Evolutionary conservation across 208 protist genomes (phyloP), one percentile per base, ranked within the genome.

Genomic region (Acanthamoeba royreba): DNA sequence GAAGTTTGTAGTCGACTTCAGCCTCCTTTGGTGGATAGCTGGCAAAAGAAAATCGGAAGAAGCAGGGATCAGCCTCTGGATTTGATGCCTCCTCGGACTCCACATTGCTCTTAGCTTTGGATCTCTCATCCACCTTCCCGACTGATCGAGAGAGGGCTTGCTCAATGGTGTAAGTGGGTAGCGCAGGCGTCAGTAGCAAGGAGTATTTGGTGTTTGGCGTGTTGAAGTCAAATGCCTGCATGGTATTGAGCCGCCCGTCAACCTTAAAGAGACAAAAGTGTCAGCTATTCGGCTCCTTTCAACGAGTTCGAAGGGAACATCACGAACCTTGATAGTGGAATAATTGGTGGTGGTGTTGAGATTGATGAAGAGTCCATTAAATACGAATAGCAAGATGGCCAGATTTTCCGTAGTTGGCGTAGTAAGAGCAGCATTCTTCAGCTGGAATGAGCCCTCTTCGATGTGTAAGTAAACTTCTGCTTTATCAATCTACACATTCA

Each of bases 201-300:
- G 79, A 58, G 19, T 63, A 87, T 55, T 87, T 87, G 79, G 79
- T 87, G n/a, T 87, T 55, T n/a, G 45, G 45, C 52, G 79, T 87
- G 45, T 87, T 43, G 52, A 87, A 87, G 43, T 87, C 79, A 28
- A 58, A 87, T 8, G 79, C 79, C 33, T 87, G 79, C 79, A 87
- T 87, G 0, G 79, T 87, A 33, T 55, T 40, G 13, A 87, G 79
- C 79, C 52, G 45, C 33, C 79, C 79, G 28, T 87, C 79, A 40
- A 87, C 49, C 74, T 86, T n/a, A n/a, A n/a, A n/a, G n/a, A n/a
- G 25, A 52, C 13, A 86, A 45, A n/a, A 3, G 49, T 4, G 43
- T 46, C 9, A 83, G 72, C 43, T 0, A 19, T 1, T 1, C 17
- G n/a, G n/a, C n/a, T 3, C 49, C 7, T 11, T 31, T 52, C 4